These are phyloP conservation scores for Podaxis mareebaensis DNA, from an alignment of 768 basidiomycete species.

Conservation along the genomic window DNA sequence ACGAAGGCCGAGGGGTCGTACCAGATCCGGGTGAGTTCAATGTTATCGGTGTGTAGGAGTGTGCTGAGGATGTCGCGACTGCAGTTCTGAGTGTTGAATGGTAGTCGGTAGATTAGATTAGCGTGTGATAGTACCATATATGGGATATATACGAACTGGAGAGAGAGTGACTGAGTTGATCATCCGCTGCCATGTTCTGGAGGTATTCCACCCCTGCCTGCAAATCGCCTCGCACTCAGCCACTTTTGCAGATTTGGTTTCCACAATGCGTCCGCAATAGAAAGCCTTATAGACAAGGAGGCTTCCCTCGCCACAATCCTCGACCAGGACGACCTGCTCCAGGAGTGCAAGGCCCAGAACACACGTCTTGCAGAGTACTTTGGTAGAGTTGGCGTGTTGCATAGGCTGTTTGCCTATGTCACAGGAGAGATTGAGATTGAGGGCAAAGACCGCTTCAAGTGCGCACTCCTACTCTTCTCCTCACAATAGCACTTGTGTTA, in stretches of 20 bases:
- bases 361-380: conserved; percentile 87
- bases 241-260: conserved; percentile 73
- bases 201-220: conserved; percentile 13
- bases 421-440: conserved; percentile 84
- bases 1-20: conserved; percentile 93
- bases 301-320: conserved; percentile 88
- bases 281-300: conserved; percentile 88
- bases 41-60: neutral
- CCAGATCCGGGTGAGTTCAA: conserved; percentile 81
- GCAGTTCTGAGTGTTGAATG: conserved; percentile 13
- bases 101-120: neutral
- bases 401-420: conserved; percentile 81
- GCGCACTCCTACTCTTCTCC: conserved; percentile 32
- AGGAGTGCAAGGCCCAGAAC: conserved; percentile 96
- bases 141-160: neutral
- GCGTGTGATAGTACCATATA: conserved; percentile 13
- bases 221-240: neutral
- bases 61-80: conserved; percentile 6
- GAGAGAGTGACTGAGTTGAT: neutral
- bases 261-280: conserved; percentile 86
- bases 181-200: conserved; percentile 17
- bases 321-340: conserved; percentile 90
- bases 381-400: conserved; percentile 76
- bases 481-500: neutral
- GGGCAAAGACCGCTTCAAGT: conserved; percentile 82